These are phyloP conservation scores for Chrysophaeum taylorii DNA, from an alignment of 352 stramenopile species.

Conservation along the genomic window DNA sequence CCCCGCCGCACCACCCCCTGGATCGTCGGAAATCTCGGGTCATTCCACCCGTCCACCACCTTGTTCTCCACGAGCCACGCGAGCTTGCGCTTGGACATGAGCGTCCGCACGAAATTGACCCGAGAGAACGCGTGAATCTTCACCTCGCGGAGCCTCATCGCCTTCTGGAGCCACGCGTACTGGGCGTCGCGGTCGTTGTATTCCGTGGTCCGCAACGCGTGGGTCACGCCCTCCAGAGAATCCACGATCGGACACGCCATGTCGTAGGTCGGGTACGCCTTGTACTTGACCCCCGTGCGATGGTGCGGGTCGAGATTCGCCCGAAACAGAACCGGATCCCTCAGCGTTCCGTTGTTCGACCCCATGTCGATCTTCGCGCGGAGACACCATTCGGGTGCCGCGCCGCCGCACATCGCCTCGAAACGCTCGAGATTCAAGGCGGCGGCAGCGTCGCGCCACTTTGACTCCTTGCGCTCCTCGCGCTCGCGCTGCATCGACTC, in stretches of 20 bases:
- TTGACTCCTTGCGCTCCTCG: conserved; percentile 76
- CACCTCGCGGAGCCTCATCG: conserved; percentile 61
- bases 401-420: conserved; percentile 85
- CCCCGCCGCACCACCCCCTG: conserved; percentile 89
- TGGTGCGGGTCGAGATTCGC: conserved; percentile 67
- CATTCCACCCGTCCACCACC: conserved; percentile 89
- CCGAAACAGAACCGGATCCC: conserved; percentile 67
- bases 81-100: conserved; percentile 97
- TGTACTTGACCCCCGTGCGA: conserved; percentile 83
- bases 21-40: conserved; percentile 96
- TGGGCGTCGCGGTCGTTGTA: conserved; percentile 98
- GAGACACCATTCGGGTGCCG: conserved; percentile 70
- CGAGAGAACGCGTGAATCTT: conserved; percentile 87
- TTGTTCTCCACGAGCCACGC: conserved; percentile 97
- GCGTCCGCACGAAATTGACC: conserved; percentile 98
- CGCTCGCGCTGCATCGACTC: conserved; percentile 87
- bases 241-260: conserved; percentile 98
- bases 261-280: conserved; percentile 99
- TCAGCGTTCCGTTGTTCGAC: conserved; percentile 83
- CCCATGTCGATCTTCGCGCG: conserved; percentile 77
- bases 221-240: conserved; percentile 94
- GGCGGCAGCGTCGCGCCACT: conserved; percentile 66
- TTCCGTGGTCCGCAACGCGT: conserved; percentile 95
- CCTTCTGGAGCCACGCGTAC: conserved; percentile 86
- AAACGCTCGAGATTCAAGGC: conserved; percentile 84